Evolutionary conservation across 495 filamentous ascomycete genomes (phyloP).

Genomic region (Neurospora hispaniola): DNA sequence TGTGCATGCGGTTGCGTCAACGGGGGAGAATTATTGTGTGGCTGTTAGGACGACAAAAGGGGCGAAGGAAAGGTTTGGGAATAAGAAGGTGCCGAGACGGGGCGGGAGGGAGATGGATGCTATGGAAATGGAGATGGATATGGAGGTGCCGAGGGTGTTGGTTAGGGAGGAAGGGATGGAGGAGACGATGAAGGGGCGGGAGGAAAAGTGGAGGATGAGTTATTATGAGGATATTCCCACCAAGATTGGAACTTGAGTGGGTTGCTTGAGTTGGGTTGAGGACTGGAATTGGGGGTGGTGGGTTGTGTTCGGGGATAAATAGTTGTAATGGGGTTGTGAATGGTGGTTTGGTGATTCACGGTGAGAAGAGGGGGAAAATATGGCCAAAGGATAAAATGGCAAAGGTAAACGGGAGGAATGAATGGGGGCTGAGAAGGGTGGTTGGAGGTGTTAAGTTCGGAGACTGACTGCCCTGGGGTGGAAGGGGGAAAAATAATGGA

Average conservation of each 20-base stretch:
- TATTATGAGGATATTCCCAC: neutral
- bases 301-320: neutral
- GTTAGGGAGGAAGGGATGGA: neutral
- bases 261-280: neutral
- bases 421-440: too few relatives aligned
- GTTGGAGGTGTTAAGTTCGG: too few relatives aligned
- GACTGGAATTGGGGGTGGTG: too few relatives aligned
- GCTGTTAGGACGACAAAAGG: conserved; percentile 19
- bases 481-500: too few relatives aligned
- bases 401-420: too few relatives aligned
- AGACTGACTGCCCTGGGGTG: too few relatives aligned
- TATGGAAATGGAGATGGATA: too few relatives aligned
- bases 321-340: too few relatives aligned
- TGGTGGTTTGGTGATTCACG: too few relatives aligned
- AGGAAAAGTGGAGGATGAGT: neutral
- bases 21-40: conserved; percentile 31
- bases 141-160: neutral
- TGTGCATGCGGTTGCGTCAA: conserved; percentile 30
- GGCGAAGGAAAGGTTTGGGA: conserved; percentile 12
- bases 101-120: neutral
- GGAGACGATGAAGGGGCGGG: neutral
- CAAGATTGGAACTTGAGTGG: neutral
- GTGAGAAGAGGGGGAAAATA: too few relatives aligned
- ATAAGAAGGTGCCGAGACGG: conserved; percentile 3
- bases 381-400: too few relatives aligned